Evolutionary conservation across 257 asterid species (phyloP), one percentile per base, ranked within the genome.

Genomic region (Solanum paucissectum): DNA sequence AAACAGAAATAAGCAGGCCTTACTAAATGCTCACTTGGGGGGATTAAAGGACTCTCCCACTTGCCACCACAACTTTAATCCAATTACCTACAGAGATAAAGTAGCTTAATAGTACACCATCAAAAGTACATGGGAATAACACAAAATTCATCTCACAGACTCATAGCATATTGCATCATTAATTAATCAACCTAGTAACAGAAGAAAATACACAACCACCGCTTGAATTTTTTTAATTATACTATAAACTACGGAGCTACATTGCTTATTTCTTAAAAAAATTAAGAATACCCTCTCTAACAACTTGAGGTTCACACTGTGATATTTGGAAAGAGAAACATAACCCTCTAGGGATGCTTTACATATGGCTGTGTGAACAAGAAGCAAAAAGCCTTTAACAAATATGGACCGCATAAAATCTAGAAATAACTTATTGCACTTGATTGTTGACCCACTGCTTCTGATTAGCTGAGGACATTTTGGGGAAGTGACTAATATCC

Each of bases 11-110:
- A 72, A 72, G 18, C 2, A 72, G 79, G 79, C 37, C 27, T 21
- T 33, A 72, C 40, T 71, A 71, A 32, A 88, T 58, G 42, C 98
- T 92, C 91, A 95, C 98, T 96, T 94, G 87, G 98, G 98, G 90
- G 99, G 98, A 87, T 94, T 94, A 84, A 96, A 95, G 23, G 95
- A 95, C 90, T 96, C 99, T 84, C 99, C 99, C 64, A 96, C 95
- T 93, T 95, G 96, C 90, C 95, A 89, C 98, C 98, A 96, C 94
- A 95, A 90, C 93, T 96, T 96, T 88, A 93, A 89, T 89, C 98
- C 98, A 85, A 96, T 96, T 46, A 96, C 99, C 98, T 95, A 90
- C 1, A 33, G 6, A 72, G 13, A 72, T 72, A 18, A 33, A 72
- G 42, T 18, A 72, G 44, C 25, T 72, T 33, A 72, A 34, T 33